These are phyloP conservation scores for Avena insularis DNA, from an alignment of 176 grass and related monocot species.

Conservation along the genomic window DNA sequence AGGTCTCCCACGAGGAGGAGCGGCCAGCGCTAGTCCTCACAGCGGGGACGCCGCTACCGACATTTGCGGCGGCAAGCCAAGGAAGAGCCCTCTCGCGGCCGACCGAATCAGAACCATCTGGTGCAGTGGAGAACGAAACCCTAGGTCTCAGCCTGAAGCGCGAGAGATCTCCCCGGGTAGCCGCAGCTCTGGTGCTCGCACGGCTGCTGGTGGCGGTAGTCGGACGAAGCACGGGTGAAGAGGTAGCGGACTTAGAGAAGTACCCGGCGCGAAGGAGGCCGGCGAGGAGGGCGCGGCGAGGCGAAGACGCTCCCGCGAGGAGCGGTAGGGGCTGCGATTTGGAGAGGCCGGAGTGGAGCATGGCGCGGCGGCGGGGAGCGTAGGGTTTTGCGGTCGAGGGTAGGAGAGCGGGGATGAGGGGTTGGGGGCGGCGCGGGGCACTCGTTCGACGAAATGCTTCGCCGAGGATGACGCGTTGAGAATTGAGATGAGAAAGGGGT, in stretches of 20 bases:
- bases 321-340: slow-evolving; percentile 63
- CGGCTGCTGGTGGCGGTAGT: neutral
- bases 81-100: slow-evolving; percentile 50
- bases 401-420: neutral
- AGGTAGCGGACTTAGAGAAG: slow-evolving; percentile 46
- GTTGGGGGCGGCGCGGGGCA: slow-evolving; percentile 39
- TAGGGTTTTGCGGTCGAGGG: slow-evolving; percentile 36
- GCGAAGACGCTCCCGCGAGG: slow-evolving; percentile 48
- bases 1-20: slow-evolving; percentile 82
- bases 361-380: slow-evolving; percentile 30
- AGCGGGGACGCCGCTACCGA: neutral
- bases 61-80: slow-evolving; percentile 47
- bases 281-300: slow-evolving; percentile 40
- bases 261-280: slow-evolving; percentile 50
- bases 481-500: slow-evolving; percentile 13
- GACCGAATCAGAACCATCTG: slow-evolving; percentile 26
- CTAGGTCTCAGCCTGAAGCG: slow-evolving; percentile 34
- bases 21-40: slow-evolving; percentile 45
- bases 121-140: slow-evolving; percentile 61
- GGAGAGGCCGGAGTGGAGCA: slow-evolving; percentile 73
- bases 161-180: neutral
- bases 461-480: slow-evolving; percentile 6
- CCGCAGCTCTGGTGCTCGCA: slow-evolving; percentile 17
- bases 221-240: slow-evolving; percentile 33
- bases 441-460: slow-evolving; percentile 57